These are phyloP conservation scores for Zarea fungicola DNA, from an alignment of 2,329 filamentous ascomycete genomes.

Conservation along the genomic window DNA sequence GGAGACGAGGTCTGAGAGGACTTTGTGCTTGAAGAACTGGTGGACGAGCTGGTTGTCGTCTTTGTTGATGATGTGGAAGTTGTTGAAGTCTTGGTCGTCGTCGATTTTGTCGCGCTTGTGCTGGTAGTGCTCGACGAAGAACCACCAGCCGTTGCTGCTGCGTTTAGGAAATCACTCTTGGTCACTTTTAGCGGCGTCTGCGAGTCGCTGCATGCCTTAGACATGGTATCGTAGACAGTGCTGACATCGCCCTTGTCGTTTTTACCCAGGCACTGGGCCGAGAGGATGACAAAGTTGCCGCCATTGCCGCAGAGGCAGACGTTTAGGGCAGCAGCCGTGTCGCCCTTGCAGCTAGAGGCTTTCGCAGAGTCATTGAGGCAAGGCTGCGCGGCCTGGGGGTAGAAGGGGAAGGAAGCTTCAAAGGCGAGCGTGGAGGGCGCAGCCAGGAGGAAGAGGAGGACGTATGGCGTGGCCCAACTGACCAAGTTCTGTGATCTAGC, in stretches of 20 bases:
- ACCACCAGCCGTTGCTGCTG: constrained; percentile 19
- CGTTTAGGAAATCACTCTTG: constrained; percentile 33
- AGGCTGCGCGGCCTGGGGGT: constrained; percentile 34
- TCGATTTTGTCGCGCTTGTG: background rate
- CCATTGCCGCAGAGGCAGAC: constrained; percentile 40
- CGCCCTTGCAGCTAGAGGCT: constrained; percentile 31
- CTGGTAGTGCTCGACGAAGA: constrained; percentile 17
- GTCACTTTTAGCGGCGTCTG: constrained; percentile 34
- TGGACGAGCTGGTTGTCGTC: constrained; percentile 15
- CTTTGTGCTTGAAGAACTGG: too few relatives aligned
- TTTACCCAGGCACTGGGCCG: constrained; percentile 36
- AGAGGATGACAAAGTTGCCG: constrained; percentile 39
- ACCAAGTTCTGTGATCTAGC: background rate
- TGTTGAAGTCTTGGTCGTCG: constrained; percentile 16
- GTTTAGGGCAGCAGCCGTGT: constrained; percentile 33
- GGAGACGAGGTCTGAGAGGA: constrained; percentile 15
- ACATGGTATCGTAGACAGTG: constrained; percentile 36
- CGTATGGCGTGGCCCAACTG: background rate
- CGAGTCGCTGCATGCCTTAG: constrained; percentile 34
- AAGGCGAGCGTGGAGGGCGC: constrained; percentile 16
- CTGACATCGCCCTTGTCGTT: constrained; percentile 28
- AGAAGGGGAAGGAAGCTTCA: constrained; percentile 38
- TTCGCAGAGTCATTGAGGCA: constrained; percentile 36
- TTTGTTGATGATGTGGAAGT: constrained; percentile 2
- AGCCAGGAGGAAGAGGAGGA: background rate